Evolutionary conservation across 768 basidiomycete species (phyloP).

Genomic region (Dioszegia crocea): DNA sequence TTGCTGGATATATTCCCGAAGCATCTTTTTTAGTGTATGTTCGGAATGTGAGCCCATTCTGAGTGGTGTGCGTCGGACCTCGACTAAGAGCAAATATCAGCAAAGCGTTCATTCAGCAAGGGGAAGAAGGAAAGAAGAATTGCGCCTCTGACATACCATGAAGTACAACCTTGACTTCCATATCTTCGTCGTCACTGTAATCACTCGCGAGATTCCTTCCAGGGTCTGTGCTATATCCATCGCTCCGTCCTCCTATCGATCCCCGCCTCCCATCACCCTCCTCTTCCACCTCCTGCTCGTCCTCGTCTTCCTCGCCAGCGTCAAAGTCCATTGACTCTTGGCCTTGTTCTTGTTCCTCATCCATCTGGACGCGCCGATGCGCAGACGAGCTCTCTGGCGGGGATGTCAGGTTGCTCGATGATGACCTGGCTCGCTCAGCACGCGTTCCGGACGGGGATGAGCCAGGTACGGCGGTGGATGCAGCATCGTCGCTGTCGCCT

Average conservation of each 20-base stretch:
- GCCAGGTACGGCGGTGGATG: too few species aligned
- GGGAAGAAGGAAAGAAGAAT: neutral
- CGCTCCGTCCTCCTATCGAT: too few species aligned
- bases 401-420: neutral
- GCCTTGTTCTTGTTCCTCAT: neutral
- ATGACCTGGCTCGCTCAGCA: too few species aligned
- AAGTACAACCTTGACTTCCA: neutral
- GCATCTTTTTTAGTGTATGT: neutral
- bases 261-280: neutral
- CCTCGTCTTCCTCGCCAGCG: conserved; percentile 1
- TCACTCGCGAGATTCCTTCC: too few species aligned
- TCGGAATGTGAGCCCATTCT: neutral
- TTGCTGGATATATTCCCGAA: neutral
- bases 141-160: conserved; percentile 1
- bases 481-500: too few species aligned
- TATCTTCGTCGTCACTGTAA: neutral
- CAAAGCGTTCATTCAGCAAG: neutral
- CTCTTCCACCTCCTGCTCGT: neutral
- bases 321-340: conserved; percentile 1
- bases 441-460: too few species aligned
- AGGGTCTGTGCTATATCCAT: too few species aligned
- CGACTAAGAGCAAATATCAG: neutral
- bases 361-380: neutral
- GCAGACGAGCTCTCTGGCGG: neutral
- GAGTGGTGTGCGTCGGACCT: neutral